These are phyloP conservation scores for Kurtzmaniella cleridarum DNA, from an alignment of 805 yeast genomes.

Conservation along the genomic window DNA sequence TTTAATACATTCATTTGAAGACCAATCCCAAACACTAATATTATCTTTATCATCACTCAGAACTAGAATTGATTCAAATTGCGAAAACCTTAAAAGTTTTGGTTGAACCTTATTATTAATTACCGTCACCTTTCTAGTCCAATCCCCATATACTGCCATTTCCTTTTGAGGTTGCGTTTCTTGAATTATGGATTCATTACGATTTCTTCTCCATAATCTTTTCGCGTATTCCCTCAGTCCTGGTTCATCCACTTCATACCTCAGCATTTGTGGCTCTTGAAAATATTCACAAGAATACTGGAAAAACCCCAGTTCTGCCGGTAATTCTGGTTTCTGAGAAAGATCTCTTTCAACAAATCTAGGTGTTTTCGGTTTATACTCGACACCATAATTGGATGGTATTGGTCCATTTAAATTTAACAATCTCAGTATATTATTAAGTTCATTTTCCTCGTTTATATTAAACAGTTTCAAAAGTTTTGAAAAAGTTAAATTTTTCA, in stretches of 20 bases:
- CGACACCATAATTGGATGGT: constrained; percentile 33
- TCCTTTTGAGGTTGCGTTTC: constrained; percentile 89
- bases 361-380: constrained; percentile 54
- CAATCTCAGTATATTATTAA: constrained; percentile 32
- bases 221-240: constrained; percentile 83
- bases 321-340: constrained; percentile 38
- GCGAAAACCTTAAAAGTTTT: constrained; percentile 72
- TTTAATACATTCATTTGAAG: constrained; percentile 46
- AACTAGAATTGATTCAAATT: constrained; percentile 79
- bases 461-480: constrained; percentile 33
- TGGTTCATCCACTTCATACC: constrained; percentile 80
- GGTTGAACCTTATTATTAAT: constrained; percentile 79
- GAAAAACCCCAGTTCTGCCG: constrained; percentile 58
- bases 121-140: constrained; percentile 61
- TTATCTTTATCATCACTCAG: constrained; percentile 81
- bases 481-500: constrained; percentile 28
- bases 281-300: constrained; percentile 84
- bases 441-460: constrained; percentile 37
- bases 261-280: constrained; percentile 92
- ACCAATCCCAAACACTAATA: constrained; percentile 88
- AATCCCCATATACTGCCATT: constrained; percentile 74
- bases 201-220: constrained; percentile 80
- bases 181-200: constrained; percentile 82
- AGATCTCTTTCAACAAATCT: constrained; percentile 39
- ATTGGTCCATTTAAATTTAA: constrained; percentile 29